Evolutionary conservation across 345 rosid genomes (phyloP).

Genomic region (Heritiera littoralis): DNA sequence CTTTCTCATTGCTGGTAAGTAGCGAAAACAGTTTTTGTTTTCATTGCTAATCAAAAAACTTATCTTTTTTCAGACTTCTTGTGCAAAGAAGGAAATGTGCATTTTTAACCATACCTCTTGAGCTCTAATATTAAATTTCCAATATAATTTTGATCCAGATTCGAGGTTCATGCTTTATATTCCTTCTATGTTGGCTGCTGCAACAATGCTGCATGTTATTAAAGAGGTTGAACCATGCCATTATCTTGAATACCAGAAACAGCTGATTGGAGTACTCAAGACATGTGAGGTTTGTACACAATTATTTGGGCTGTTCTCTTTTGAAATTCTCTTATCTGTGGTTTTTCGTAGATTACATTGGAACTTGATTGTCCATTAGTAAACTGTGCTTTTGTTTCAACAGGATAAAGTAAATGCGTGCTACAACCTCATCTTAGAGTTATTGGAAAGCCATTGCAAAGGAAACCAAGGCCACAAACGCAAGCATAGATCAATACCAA

Average conservation of each 20-base stretch:
- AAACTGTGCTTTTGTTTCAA: conserved; percentile 10
- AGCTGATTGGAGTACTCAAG: conserved; percentile 60
- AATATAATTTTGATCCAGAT: conserved; percentile 56
- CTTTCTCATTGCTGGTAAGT: conserved; percentile 68
- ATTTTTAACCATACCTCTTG: not conserved
- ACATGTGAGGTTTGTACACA: conserved; percentile 54
- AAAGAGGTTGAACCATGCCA: conserved; percentile 59
- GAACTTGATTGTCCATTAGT: not conserved
- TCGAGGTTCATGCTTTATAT: conserved; percentile 54
- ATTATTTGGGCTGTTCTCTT: conserved; percentile 18
- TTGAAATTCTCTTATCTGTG: not conserved
- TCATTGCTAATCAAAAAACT: conserved; percentile 10
- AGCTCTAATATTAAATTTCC: conserved; percentile 21
- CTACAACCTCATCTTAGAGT: conserved; percentile 55
- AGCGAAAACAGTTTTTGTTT: conserved; percentile 11
- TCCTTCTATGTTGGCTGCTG: conserved; percentile 77
- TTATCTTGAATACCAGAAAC: conserved; percentile 52
- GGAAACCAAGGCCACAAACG: conserved; percentile 49
- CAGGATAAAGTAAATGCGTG: conserved; percentile 71
- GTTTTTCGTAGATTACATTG: not conserved
- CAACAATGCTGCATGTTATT: conserved; percentile 65
- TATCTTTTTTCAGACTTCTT: not conserved
- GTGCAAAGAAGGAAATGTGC: not conserved
- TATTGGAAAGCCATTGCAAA: conserved; percentile 33
- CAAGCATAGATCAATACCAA: conserved; percentile 37